phyloP scores from a whole-genome alignment of 139 green algal species.

The Chlorella vulgaris region DNA sequence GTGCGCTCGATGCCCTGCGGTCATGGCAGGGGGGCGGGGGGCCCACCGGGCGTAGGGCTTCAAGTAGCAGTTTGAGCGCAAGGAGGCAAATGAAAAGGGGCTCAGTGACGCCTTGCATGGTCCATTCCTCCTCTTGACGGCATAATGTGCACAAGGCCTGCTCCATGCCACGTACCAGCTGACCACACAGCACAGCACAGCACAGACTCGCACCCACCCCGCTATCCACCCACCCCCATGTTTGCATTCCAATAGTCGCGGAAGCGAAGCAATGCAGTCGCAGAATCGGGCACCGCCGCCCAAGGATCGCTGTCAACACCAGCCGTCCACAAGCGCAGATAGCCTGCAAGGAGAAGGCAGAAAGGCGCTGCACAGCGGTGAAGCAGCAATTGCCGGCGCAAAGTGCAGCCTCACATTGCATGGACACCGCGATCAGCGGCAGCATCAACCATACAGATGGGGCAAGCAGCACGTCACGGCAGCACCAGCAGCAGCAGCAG shows the following conservation, averaged over 20 bases:
- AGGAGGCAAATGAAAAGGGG: no score
- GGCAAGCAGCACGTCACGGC: neutral
- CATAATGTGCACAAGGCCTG: neutral
- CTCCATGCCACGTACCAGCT: neutral
- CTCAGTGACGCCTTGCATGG: no score
- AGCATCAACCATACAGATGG: neutral
- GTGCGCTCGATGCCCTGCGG: neutral
- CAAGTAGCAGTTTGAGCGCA: no score
- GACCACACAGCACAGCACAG: no score
- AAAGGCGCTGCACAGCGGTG: neutral
- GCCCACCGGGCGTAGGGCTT: neutral
- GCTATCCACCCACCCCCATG: no score
- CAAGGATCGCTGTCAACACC: neutral
- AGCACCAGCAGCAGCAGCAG: no score
- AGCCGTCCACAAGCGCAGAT: neutral
- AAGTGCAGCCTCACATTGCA: neutral
- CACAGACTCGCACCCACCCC: no score
- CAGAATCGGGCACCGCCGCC: neutral
- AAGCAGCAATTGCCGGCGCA: neutral
- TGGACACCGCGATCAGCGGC: neutral
- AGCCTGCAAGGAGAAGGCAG: neutral
- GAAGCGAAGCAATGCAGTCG: neutral
- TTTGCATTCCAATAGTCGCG: constrained; percentile 6
- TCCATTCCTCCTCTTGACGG: no score
- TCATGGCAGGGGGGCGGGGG: neutral